phyloP scores from a whole-genome alignment of 352 stramenopile genomes.

The Phytopythium oedochilum region DNA sequence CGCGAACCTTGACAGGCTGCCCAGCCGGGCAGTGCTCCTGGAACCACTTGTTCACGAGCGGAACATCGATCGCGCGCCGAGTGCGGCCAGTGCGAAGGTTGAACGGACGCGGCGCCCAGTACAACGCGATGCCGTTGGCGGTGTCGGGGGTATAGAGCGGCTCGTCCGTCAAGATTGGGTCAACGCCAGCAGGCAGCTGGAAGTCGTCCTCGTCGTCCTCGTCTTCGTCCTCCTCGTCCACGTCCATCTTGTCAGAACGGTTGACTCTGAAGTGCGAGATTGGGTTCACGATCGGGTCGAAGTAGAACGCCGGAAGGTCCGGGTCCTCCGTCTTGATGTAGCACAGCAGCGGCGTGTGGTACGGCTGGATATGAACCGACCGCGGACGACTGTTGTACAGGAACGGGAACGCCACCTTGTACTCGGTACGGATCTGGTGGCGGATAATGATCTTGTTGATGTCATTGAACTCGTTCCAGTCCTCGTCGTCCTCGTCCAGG shows the following conservation, averaged over 20 bases:
- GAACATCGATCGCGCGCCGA: slow-evolving; percentile 96
- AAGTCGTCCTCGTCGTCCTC: slow-evolving; percentile 89
- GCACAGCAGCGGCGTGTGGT: slow-evolving; percentile 95
- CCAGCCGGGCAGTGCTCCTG: slow-evolving; percentile 97
- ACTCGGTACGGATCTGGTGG: slow-evolving; percentile 98
- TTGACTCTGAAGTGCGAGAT: slow-evolving; percentile 93
- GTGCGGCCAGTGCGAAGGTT: slow-evolving; percentile 96
- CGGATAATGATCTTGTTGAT: slow-evolving; percentile 99
- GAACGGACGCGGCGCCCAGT: slow-evolving; percentile 98
- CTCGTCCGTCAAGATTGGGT: slow-evolving; percentile 90
- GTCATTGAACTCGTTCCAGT: slow-evolving; percentile 99
- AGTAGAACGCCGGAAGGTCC: slow-evolving; percentile 96
- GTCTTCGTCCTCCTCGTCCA: slow-evolving; percentile 41
- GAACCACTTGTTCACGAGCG: slow-evolving; percentile 99
- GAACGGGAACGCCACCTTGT: slow-evolving; percentile 99
- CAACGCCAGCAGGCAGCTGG: slow-evolving; percentile 82
- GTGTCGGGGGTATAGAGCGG: slow-evolving; percentile 96
- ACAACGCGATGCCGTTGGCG: slow-evolving; percentile 96
- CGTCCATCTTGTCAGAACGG: slow-evolving; percentile 49
- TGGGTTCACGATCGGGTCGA: slow-evolving; percentile 97
- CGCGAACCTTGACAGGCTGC: slow-evolving; percentile 99
- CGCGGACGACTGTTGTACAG: slow-evolving; percentile 98
- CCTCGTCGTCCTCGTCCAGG: slow-evolving; percentile 97
- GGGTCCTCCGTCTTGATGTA: slow-evolving; percentile 97
- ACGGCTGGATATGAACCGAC: slow-evolving; percentile 93